phyloP scores from a whole-genome alignment of 2,329 filamentous ascomycete genomes.

The Stagonosporopsis chrysanthemi region DNA sequence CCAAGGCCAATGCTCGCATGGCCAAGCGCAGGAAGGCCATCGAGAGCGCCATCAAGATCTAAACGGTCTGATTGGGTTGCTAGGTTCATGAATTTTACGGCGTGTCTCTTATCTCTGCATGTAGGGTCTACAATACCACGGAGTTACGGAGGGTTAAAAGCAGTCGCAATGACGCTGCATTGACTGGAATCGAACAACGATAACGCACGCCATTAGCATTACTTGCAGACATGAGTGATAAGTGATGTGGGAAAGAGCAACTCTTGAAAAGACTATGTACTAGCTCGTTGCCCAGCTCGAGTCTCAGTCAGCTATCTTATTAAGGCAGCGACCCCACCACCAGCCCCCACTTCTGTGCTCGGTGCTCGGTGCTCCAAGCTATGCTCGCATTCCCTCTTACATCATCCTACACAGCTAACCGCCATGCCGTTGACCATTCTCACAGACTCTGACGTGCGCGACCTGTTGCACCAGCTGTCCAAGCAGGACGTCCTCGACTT shows the following conservation, averaged over 20 bases:
- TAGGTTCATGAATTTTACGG: conserved; percentile 44
- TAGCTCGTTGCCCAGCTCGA: not conserved
- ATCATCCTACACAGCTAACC: conserved; percentile 9
- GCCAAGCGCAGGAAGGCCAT: conserved; percentile 94
- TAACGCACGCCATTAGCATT: conserved; percentile 43
- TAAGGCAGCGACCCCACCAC: conserved; percentile 9
- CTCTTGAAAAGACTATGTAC: conserved; percentile 1
- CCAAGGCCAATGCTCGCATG: conserved; percentile 81
- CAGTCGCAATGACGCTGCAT: conserved; percentile 42
- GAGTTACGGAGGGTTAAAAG: conserved; percentile 52
- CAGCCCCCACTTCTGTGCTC: conserved; percentile 1
- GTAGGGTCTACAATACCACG: conserved; percentile 49
- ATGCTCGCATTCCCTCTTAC: conserved; percentile 6
- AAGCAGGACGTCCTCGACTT: conserved; percentile 65
- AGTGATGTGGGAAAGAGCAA: conserved; percentile 27
- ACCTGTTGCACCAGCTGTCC: conserved; percentile 62
- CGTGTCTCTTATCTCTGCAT: conserved; percentile 52
- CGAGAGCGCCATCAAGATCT: conserved; percentile 97
- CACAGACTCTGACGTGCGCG: conserved; percentile 63
- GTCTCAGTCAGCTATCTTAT: not conserved
- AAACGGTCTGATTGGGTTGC: conserved; percentile 54
- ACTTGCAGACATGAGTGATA: conserved; percentile 27
- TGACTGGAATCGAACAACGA: conserved; percentile 47
- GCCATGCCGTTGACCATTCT: conserved; percentile 68
- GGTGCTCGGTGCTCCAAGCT: conserved; percentile 2